Conservation (phyloP, 129 eudicot species). For the Pseudognaphalium luteoalbum region DNA sequence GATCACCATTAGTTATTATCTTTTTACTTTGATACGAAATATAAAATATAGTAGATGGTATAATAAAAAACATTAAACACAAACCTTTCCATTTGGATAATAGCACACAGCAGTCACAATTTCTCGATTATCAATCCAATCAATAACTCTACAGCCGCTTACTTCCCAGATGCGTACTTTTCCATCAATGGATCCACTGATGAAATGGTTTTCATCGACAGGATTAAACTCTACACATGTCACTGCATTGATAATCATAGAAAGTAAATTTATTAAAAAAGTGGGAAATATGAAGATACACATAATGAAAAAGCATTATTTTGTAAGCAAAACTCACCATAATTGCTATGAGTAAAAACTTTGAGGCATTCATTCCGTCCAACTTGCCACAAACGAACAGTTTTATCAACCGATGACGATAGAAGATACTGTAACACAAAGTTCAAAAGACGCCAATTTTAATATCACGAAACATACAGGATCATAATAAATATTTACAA, state of each 20-base stretch:
- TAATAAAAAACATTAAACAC: conserved; percentile 12
- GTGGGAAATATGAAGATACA: not conserved
- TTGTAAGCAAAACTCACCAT: conserved; percentile 42
- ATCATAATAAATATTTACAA: not conserved
- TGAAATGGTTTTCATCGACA: conserved; percentile 31
- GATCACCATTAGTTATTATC: not conserved
- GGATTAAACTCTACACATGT: conserved; percentile 80
- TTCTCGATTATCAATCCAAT: conserved; percentile 37
- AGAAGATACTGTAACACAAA: conserved; percentile 54
- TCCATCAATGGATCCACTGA: conserved; percentile 42
- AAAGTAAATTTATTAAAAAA: not conserved
- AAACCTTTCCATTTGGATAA: conserved; percentile 40
- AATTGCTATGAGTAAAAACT: conserved; percentile 63
- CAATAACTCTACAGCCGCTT: conserved; percentile 19
- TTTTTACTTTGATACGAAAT: not conserved
- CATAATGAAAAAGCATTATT: not conserved
- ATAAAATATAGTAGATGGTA: not conserved
- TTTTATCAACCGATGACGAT: conserved; percentile 75
- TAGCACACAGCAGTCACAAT: conserved; percentile 38
- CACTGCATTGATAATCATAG: conserved; percentile 57
- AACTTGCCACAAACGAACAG: conserved; percentile 76
- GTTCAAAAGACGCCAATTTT: not conserved
- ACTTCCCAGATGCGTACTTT: conserved; percentile 40
- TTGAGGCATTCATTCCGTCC: conserved; percentile 53
- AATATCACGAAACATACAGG: not conserved